Evolutionary conservation across 2,329 filamentous ascomycete genomes (phyloP).

Genomic region (Fusarium staphyleae): DNA sequence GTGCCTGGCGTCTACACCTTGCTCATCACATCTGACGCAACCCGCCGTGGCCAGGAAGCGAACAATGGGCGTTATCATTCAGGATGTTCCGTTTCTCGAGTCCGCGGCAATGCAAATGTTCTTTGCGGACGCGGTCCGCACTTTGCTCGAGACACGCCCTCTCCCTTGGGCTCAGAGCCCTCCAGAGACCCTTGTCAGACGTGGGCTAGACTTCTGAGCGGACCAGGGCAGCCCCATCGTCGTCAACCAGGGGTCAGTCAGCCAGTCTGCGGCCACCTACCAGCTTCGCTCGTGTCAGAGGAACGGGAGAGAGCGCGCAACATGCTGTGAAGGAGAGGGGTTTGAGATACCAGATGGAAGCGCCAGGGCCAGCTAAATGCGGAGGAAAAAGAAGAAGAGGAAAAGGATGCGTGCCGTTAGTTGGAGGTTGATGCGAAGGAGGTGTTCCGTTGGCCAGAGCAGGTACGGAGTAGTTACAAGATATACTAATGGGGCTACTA

Average conservation of each 20-base stretch:
- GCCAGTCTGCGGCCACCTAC: conserved; percentile 27
- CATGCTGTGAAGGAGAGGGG: conserved; percentile 2
- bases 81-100: conserved; percentile 10
- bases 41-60: conserved; percentile 1
- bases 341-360: conserved; percentile 1
- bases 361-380: conserved; percentile 16
- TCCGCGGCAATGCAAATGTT: conserved; percentile 28
- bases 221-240: conserved; percentile 22
- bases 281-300: conserved; percentile 26
- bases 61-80: not conserved
- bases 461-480: conserved; percentile 5
- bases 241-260: conserved; percentile 22
- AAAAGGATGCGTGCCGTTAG: conserved; percentile 14
- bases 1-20: not conserved
- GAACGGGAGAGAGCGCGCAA: conserved; percentile 14
- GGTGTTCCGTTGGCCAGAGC: conserved; percentile 21
- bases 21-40: conserved; percentile 1
- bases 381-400: no score
- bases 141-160: conserved; percentile 16
- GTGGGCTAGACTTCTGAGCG: conserved; percentile 27
- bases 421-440: conserved; percentile 10
- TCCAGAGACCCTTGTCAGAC: conserved; percentile 19
- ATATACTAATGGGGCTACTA: conserved; percentile 14
- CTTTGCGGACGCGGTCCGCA: conserved; percentile 23
- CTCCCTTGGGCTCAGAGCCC: not conserved